Evolutionary conservation across 177 flowering plant species (phyloP), one percentile per base, ranked within the genome.

Genomic region (Vitis hybrid): DNA sequence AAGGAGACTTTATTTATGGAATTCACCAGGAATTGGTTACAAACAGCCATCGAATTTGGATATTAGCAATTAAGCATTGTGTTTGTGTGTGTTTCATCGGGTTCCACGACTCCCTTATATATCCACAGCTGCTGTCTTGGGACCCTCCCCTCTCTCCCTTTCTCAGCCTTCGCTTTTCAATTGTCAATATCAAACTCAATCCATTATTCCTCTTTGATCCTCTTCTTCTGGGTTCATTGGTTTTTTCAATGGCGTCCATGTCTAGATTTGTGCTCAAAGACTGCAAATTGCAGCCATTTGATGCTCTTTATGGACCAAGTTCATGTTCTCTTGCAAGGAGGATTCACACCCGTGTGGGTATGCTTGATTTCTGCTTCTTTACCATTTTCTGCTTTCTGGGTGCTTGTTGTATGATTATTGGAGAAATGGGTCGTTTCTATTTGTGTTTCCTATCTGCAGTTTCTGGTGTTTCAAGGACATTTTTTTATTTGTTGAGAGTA

Each of bases 231-330:
- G 45, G 45, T 39, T 39, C 45, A 39, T 39, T 39, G 8, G 6
- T 39, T 65, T 75, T 67, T 67, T 66, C 79, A 70, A 83, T 89
- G 91, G 87, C 87, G n/a, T 85, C 88, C 57, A 74, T 86, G 48
- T 81, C 81, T 31, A 79, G 88, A 83, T 63, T 84, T 69, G 74
- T 85, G 10, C 69, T 68, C 14, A 82, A 77, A 74, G 83, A 86
- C 56, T 79, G 74, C 66, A 77, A 72, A 29, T 63, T 83, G 3
- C 72, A 67, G 15, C 8, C 77, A 11, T 22, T 14, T 67, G 71
- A 71, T 50, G 79, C 70, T 51, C 19, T 75, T 49, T 64, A 57
- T 45, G 77, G 76, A 52, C 69, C 75, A 45, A 71, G 71, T 69
- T 67, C 72, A 72, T 57, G 62, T 60, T 58, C 73, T 52, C 55